Percentiles rank a stretch among this genome's conserved stretches.
Conservation (phyloP, 2,329 filamentous ascomycete species). For the Xylariaceae sp. region DNA sequence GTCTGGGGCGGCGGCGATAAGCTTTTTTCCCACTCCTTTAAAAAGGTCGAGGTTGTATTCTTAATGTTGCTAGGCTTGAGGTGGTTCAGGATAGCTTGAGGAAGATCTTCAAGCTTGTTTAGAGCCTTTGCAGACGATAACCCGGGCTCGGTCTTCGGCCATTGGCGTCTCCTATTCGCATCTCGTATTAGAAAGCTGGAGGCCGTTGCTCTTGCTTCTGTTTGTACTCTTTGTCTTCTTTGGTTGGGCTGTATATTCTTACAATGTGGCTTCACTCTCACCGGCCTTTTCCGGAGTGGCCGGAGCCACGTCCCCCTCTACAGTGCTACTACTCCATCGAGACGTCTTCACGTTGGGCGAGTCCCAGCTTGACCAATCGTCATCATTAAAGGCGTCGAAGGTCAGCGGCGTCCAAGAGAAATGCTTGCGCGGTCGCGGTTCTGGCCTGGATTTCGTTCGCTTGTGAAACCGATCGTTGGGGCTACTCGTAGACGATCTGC, state of each 20-base stretch:
- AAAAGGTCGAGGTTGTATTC: slow-evolving; percentile 75
- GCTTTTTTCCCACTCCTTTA: slow-evolving; percentile 88
- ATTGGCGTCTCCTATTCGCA: slow-evolving; percentile 30
- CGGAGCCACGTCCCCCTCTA: slow-evolving; percentile 44
- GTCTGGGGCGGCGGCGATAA: slow-evolving; percentile 49
- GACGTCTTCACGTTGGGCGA: slow-evolving; percentile 50
- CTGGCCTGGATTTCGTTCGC: slow-evolving; percentile 32
- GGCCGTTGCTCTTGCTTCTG: neutral
- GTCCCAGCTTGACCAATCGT: slow-evolving; percentile 64
- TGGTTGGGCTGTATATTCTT: slow-evolving; percentile 34
- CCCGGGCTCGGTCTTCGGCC: slow-evolving; percentile 28
- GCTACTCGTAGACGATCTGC: slow-evolving; percentile 32
- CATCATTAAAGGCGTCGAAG: slow-evolving; percentile 55
- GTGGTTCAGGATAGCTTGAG: slow-evolving; percentile 69
- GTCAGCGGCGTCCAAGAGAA: slow-evolving; percentile 59
- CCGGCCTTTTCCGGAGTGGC: slow-evolving; percentile 46
- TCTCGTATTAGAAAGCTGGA: slow-evolving; percentile 23
- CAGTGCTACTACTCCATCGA: slow-evolving; percentile 61
- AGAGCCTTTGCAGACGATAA: slow-evolving; percentile 33
- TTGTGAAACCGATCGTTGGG: slow-evolving; percentile 30
- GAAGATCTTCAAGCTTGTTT: slow-evolving; percentile 50
- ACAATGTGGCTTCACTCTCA: slow-evolving; percentile 46
- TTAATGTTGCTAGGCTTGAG: slow-evolving; percentile 73
- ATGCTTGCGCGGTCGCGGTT: slow-evolving; percentile 46
- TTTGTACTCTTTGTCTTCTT: neutral